These are phyloP conservation scores for Mycena olivaceomarginata DNA, from an alignment of 768 basidiomycete species.

Conservation along the genomic window DNA sequence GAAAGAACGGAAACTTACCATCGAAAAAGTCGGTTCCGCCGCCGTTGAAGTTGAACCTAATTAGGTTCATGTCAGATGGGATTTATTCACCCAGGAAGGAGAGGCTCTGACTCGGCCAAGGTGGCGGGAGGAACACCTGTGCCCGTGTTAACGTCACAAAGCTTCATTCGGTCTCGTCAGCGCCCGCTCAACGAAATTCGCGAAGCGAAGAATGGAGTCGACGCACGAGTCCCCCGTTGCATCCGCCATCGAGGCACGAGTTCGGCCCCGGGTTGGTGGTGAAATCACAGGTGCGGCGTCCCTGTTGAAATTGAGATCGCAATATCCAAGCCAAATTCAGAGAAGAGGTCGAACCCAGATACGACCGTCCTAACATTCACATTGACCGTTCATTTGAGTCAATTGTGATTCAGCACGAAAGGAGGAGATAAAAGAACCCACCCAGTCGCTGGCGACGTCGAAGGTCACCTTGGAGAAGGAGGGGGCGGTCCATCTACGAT, in stretches of 20 bases:
- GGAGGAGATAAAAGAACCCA: conserved; percentile 63
- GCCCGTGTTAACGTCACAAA: conserved; percentile 39
- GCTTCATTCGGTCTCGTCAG: not conserved
- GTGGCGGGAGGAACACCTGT: conserved; percentile 66
- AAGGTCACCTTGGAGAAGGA: conserved; percentile 54
- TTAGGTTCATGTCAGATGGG: no score
- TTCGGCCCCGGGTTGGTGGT: conserved; percentile 56
- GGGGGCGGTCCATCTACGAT: conserved; percentile 39
- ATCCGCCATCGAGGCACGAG: conserved; percentile 68
- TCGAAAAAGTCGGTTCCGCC: conserved; percentile 6
- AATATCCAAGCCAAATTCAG: not conserved
- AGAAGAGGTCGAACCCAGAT: conserved; percentile 58
- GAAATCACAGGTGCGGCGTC: conserved; percentile 70
- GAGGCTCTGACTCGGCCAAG: conserved; percentile 63
- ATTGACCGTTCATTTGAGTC: not conserved
- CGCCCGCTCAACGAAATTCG: not conserved
- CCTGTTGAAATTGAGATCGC: conserved; percentile 35
- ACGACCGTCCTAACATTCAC: conserved; percentile 37
- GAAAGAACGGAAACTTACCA: not conserved
- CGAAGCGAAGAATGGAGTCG: conserved; percentile 51
- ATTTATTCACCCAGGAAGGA: conserved; percentile 32
- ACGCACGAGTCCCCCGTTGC: conserved; percentile 55
- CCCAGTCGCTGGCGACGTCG: conserved; percentile 70
- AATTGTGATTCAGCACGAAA: not conserved
- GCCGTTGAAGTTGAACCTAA: conserved; percentile 14